Evolutionary conservation across 768 basidiomycete genomes (phyloP), one percentile per base, ranked within the genome.

Genomic region (Rhodotorula kratochvilovae): DNA sequence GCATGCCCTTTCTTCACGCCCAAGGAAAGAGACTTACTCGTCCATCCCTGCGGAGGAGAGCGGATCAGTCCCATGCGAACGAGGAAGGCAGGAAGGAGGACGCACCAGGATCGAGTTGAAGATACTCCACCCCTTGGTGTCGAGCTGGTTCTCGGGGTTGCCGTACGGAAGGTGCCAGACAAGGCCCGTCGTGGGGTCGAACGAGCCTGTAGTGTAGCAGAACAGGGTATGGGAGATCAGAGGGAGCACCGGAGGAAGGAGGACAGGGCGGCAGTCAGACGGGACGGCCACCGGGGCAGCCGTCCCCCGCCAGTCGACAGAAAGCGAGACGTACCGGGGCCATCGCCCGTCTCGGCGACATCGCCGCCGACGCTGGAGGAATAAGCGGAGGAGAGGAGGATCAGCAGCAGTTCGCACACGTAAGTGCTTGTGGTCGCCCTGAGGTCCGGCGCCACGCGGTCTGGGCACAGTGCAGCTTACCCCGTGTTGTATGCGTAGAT

Each of bases 351-450:
- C 77, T 84, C 84, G 23, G 79, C 79, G 7, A 87, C 86, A 67
- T 90, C 86, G 0, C 82, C 83, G 16, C 94, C 92, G 33, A 95
- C 86, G n/a, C 1, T 79, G 76, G 87, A 86, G 81, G 25, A 23
- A 29, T 5, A 13, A 54, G n/a, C 16, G 29, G 10, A 33, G 29
- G 31, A 54, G 8, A 11, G 82, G 54, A 21, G 53, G 13, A 13
- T 39, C 39, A 7, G 39, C 39, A 7, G 39, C 39, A 13, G 39
- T 39, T 39, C 39, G 39, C 39, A 39, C n/a, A n/a, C n/a, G n/a
- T n/a, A n/a, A n/a, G n/a, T n/a, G n/a, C n/a, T n/a, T n/a, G n/a
- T n/a, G n/a, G n/a, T n/a, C n/a, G n/a, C n/a, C n/a, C n/a, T n/a
- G n/a, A n/a, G n/a, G n/a, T n/a, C n/a, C n/a, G n/a, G n/a, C n/a